Conservation (phyloP, 1,284 basidiomycete genomes). For the Pseudozyma tsukubaensis region DNA sequence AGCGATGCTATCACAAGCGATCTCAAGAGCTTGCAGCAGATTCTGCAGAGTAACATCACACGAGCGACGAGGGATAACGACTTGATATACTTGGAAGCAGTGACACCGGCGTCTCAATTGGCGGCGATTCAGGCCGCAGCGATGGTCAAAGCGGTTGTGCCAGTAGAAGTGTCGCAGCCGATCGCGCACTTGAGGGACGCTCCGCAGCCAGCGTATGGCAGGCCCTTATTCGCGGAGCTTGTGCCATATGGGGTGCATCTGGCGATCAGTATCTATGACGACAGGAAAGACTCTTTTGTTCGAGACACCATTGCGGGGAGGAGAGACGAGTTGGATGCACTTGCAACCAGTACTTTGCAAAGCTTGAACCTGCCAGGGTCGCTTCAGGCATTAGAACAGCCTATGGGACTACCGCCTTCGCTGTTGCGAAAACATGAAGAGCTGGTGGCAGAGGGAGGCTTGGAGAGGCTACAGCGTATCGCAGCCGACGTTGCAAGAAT, state of each 20-base stretch:
- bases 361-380: conserved; percentile 84
- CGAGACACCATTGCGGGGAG: conserved; percentile 77
- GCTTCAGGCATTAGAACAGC: conserved; percentile 87
- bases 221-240: conserved; percentile 79
- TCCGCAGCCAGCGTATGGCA: conserved; percentile 63
- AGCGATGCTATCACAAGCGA: conserved; percentile 69
- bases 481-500: conserved; percentile 81
- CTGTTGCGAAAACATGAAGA: conserved; percentile 87
- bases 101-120: conserved; percentile 80
- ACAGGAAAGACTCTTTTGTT: conserved; percentile 81
- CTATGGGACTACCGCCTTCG: conserved; percentile 87
- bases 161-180: conserved; percentile 73
- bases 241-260: conserved; percentile 88
- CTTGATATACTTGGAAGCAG: conserved; percentile 90
- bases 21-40: conserved; percentile 77
- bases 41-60: conserved; percentile 72
- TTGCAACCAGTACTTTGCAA: conserved; percentile 75
- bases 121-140: conserved; percentile 76
- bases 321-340: conserved; percentile 77
- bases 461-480: conserved; percentile 77
- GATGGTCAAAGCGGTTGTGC: conserved; percentile 78
- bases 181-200: conserved; percentile 54
- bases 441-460: conserved; percentile 81
- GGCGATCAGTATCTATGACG: conserved; percentile 89
- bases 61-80: conserved; percentile 90